phyloP scores from a whole-genome alignment of 139 green algal genomes.

The Klebsormidium nitens region DNA sequence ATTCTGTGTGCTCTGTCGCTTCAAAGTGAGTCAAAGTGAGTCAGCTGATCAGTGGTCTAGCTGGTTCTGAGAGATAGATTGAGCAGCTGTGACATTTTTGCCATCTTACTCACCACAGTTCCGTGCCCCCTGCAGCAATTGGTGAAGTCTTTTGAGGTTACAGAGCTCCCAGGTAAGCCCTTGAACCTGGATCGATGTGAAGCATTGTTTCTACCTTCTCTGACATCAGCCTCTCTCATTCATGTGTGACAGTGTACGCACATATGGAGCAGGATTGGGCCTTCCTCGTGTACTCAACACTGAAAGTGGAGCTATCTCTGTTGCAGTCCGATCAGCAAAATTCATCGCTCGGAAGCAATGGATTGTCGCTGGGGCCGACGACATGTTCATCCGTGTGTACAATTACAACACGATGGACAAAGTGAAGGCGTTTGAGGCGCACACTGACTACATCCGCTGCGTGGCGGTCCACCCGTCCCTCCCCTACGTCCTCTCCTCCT shows the following conservation, averaged over 20 bases:
- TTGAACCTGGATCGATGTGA: no score
- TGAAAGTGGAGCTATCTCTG: no score
- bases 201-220: no score
- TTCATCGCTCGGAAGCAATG: slow-evolving; percentile 97
- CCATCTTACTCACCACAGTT: no score
- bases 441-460: slow-evolving; percentile 97
- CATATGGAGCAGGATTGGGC: not conserved
- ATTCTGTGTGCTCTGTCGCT: not conserved
- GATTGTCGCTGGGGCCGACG: slow-evolving; percentile 84
- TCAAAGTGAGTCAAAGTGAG: no score
- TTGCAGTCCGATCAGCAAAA: slow-evolving; percentile 82
- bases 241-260: no score
- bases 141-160: slow-evolving; percentile 98
- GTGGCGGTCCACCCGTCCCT: slow-evolving; percentile 90
- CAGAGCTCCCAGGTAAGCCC: slow-evolving; percentile 65
- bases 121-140: slow-evolving; percentile 79
- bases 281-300: no score
- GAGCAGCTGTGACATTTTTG: not conserved
- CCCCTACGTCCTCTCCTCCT: slow-evolving; percentile 86
- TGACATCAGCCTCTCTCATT: no score
- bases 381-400: slow-evolving; percentile 98
- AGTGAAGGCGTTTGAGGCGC: slow-evolving; percentile 94
- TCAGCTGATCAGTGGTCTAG: no score
- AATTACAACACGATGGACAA: slow-evolving; percentile 99
- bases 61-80: no score